Percentiles rank a stretch among this genome's conserved stretches.
phyloP scores from a whole-genome alignment of 441 rosid genomes.

The Macaranga tanarius region DNA sequence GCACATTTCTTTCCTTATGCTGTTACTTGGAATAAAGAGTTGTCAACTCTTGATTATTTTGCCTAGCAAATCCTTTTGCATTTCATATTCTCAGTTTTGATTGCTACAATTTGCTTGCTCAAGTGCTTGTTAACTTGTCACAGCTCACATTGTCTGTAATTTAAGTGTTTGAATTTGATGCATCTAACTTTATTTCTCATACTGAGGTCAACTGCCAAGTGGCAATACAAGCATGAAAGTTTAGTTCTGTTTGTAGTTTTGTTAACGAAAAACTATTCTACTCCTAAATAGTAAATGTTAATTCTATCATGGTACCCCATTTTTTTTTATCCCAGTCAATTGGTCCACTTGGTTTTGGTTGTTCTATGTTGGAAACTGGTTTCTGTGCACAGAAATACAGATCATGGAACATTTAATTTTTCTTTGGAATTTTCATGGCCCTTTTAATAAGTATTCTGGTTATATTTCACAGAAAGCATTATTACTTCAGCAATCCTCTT shows the following conservation, averaged over 20 bases:
- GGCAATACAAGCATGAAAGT: neutral
- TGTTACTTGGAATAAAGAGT: neutral
- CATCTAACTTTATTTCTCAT: neutral
- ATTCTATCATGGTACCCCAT: neutral
- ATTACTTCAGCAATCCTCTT: conserved; percentile 79
- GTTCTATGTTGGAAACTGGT: neutral
- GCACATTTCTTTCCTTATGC: neutral
- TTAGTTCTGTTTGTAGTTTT: conserved; percentile 9
- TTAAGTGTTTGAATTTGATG: conserved; percentile 8
- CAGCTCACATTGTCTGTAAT: neutral
- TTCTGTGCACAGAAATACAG: neutral
- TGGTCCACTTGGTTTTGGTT: neutral
- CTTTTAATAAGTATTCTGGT: conserved; percentile 1
- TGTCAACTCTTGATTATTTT: neutral
- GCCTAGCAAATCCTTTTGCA: neutral
- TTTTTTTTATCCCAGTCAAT: neutral
- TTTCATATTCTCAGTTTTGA: neutral
- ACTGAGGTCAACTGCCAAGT: neutral
- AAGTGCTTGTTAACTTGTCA: neutral
- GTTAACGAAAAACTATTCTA: neutral
- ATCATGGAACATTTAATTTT: neutral
- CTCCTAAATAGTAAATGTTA: neutral
- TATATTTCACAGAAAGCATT: conserved; percentile 56
- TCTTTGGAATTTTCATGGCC: neutral
- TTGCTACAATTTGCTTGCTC: conserved; percentile 3